Evolutionary conservation across 140 eudicot genomes (phyloP).

Genomic region (Flaveria floridana): DNA sequence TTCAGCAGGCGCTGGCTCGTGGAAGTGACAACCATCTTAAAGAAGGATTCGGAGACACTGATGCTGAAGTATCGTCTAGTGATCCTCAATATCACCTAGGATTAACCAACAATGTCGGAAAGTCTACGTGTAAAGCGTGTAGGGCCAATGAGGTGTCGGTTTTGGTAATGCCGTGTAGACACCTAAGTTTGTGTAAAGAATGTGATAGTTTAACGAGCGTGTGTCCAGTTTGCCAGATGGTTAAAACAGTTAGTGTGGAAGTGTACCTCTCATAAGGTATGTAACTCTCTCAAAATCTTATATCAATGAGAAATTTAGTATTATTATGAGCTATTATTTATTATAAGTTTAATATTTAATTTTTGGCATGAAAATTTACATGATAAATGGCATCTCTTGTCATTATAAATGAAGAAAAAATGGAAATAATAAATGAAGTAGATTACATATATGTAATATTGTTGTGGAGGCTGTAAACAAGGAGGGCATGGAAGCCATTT

Average conservation of each 20-base stretch:
- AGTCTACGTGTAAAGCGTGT: slow-evolving; percentile 62
- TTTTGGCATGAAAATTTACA: not conserved
- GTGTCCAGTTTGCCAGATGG: slow-evolving; percentile 80
- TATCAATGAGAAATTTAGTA: not conserved
- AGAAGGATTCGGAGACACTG: slow-evolving; percentile 94
- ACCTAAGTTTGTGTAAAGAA: slow-evolving; percentile 82
- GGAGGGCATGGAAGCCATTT: too few relatives aligned
- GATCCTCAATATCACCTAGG: slow-evolving; percentile 44
- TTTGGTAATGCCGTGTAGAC: slow-evolving; percentile 94
- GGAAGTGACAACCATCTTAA: slow-evolving; percentile 57
- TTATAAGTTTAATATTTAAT: not conserved
- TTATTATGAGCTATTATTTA: not conserved
- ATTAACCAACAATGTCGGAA: slow-evolving; percentile 25
- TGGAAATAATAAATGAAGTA: not conserved
- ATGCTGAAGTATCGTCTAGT: slow-evolving; percentile 54
- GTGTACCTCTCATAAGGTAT: slow-evolving; percentile 64
- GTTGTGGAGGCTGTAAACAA: too few relatives aligned
- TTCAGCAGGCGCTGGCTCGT: slow-evolving; percentile 63
- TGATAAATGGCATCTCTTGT: not conserved
- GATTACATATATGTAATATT: too few relatives aligned
- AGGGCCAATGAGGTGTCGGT: slow-evolving; percentile 65
- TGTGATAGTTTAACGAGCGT: slow-evolving; percentile 63
- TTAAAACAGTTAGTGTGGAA: slow-evolving; percentile 71
- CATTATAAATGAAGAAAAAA: not conserved
- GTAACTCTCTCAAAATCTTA: slow-evolving; percentile 10